Conservation (phyloP, 768 basidiomycete genomes). For the Nevesoporus exiguus region DNA sequence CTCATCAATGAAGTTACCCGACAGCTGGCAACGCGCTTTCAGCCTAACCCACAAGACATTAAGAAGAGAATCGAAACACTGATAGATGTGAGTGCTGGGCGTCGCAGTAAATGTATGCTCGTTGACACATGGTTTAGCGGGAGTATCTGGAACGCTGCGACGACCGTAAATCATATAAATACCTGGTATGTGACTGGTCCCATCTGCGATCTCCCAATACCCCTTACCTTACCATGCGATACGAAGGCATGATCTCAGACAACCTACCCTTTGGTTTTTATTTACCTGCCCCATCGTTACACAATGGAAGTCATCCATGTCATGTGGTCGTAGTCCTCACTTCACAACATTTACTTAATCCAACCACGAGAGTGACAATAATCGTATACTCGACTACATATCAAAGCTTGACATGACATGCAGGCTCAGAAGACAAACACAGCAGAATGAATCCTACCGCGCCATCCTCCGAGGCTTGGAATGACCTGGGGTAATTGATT, state of each 20-base stretch:
- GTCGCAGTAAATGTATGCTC: background rate
- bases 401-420: conserved; percentile 33
- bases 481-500: conserved; percentile 39
- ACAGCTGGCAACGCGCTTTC: conserved; percentile 81
- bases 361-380: background rate
- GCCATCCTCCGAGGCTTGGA: conserved; percentile 25
- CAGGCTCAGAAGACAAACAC: conserved; percentile 27
- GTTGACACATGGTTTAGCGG: conserved; percentile 45
- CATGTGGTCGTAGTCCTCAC: background rate
- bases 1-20: conserved; percentile 88
- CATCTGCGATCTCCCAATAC: background rate
- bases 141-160: conserved; percentile 92
- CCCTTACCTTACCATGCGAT: background rate
- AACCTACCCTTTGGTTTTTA: background rate
- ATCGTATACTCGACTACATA: conserved; percentile 25
- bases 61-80: conserved; percentile 92
- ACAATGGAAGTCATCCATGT: background rate
- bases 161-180: conserved; percentile 86
- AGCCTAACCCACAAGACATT: conserved; percentile 79
- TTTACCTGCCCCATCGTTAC: background rate
- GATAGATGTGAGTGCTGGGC: conserved; percentile 68
- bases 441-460: conserved; percentile 2
- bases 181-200: conserved; percentile 43
- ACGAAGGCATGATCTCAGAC: conserved; percentile 25
- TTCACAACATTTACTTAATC: too few species aligned